phyloP scores from a whole-genome alignment of 2,329 filamentous ascomycete species.

The Verticillium zaregamsianum region DNA sequence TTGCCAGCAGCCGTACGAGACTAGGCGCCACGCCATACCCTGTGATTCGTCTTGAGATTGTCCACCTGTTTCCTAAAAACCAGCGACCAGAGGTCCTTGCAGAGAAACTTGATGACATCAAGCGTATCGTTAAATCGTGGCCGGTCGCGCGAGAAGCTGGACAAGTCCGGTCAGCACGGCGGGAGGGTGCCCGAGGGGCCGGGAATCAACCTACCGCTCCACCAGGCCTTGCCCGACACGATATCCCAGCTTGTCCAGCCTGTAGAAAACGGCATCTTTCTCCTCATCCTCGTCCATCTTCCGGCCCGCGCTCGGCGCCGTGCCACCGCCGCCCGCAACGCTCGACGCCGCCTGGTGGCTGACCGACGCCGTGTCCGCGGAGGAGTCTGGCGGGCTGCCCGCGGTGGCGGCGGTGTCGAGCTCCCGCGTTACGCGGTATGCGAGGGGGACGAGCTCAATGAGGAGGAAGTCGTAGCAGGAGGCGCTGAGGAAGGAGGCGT shows the following conservation, averaged over 20 bases:
- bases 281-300: conserved; percentile 73
- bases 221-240: conserved; percentile 88
- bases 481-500: conserved; percentile 71
- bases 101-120: conserved; percentile 96
- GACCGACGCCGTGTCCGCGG: conserved; percentile 10
- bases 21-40: conserved; percentile 45
- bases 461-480: conserved; percentile 92
- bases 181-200: not conserved
- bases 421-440: conserved; percentile 78
- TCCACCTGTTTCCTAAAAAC: conserved; percentile 97
- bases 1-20: not conserved
- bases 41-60: conserved; percentile 96
- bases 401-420: conserved; percentile 48
- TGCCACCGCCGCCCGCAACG: conserved; percentile 13
- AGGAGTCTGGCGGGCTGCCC: conserved; percentile 11
- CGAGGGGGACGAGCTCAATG: conserved; percentile 94
- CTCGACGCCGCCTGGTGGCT: conserved; percentile 17
- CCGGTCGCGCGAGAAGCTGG: conserved; percentile 74
- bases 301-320: conserved; percentile 15
- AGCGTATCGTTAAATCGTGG: conserved; percentile 89
- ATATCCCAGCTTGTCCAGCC: conserved; percentile 82
- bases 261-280: conserved; percentile 78
- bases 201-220: conserved; percentile 63
- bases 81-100: conserved; percentile 95
- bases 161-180: not conserved